A percentile compares a stretch with the other conserved stretches of the same genome.
phyloP scores from a whole-genome alignment of 73 alveolate species.

The Paramecium bursaria region DNA sequence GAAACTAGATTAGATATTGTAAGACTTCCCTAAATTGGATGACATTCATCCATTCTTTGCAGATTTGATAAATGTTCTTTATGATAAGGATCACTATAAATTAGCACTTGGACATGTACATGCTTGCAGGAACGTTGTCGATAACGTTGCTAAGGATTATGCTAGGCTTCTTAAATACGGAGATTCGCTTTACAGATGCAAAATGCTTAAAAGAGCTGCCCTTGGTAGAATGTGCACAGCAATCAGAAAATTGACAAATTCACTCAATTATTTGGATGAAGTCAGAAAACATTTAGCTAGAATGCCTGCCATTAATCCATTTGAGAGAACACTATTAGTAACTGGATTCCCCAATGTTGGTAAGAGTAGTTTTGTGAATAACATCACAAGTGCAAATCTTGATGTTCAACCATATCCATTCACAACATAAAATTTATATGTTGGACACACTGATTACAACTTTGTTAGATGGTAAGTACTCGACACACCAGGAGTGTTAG shows the following conservation, averaged over 20 bases:
- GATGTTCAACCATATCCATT: conserved; percentile 98
- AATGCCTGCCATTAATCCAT: conserved; percentile 98
- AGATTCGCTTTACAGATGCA: conserved; percentile 98
- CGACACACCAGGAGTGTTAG: conserved; percentile 99
- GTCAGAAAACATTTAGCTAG: conserved; percentile 99
- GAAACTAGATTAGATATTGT: conserved; percentile 95
- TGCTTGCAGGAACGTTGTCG: conserved; percentile 87
- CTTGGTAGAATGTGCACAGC: conserved; percentile 97
- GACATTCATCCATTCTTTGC: conserved; percentile 99
- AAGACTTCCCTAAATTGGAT: conserved; percentile 99
- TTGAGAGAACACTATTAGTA: conserved; percentile 91
- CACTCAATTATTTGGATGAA: conserved; percentile 98
- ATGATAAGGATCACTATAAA: conserved; percentile 99
- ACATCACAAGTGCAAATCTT: conserved; percentile 92
- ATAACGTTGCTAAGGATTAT: conserved; percentile 97
- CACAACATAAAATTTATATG: conserved; percentile 99
- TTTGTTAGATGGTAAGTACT: conserved; percentile 98
- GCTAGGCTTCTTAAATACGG: conserved; percentile 98
- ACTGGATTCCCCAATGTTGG: conserved; percentile 99
- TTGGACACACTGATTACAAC: conserved; percentile 99
- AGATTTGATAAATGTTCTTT: conserved; percentile 98
- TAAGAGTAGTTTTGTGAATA: conserved; percentile 98
- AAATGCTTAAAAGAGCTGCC: conserved; percentile 98
- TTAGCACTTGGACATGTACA: conserved; percentile 99
- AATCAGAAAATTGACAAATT: conserved; percentile 96